A percentile compares a stretch with the other conserved stretches of the same genome.
Evolutionary conservation across 2,329 filamentous ascomycete species (phyloP).

Genomic region (Aspergillus fumigatiaffinis): DNA sequence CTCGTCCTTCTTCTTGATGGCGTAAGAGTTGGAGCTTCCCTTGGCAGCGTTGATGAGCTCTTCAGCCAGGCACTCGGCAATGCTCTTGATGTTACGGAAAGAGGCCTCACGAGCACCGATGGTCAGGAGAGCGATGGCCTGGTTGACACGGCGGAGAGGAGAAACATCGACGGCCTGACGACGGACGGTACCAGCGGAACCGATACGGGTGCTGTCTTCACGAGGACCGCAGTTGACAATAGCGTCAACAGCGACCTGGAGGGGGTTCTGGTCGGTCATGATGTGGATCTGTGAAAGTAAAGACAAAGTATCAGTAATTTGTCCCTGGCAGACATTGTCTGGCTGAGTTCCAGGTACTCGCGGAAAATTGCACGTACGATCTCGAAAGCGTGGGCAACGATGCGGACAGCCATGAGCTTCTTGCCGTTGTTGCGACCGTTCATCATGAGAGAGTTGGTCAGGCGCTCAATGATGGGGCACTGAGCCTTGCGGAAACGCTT

Average conservation of each 20-base stretch:
- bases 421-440: slow-evolving; percentile 99
- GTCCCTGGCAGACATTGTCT: not conserved
- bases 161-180: slow-evolving; percentile 99
- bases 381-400: slow-evolving; percentile 98
- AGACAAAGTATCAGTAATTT: slow-evolving; percentile 18
- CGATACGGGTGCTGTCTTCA: slow-evolving; percentile 99
- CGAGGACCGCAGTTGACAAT: slow-evolving; percentile 99
- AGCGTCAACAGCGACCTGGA: slow-evolving; percentile 98
- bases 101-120: slow-evolving; percentile 97
- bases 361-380: slow-evolving; percentile 68
- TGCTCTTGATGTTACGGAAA: slow-evolving; percentile 99
- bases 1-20: slow-evolving; percentile 99
- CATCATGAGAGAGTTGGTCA: slow-evolving; percentile 99
- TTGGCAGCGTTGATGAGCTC: slow-evolving; percentile 99
- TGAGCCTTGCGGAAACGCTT: slow-evolving; percentile 99
- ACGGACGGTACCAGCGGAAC: slow-evolving; percentile 98
- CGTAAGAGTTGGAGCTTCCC: slow-evolving; percentile 99
- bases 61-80: slow-evolving; percentile 98
- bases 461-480: slow-evolving; percentile 99
- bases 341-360: not conserved
- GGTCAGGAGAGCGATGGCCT: slow-evolving; percentile 98
- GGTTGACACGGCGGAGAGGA: slow-evolving; percentile 98
- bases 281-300: slow-evolving; percentile 76
- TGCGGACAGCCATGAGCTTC: slow-evolving; percentile 99
- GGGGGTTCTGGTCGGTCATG: slow-evolving; percentile 99